Conservation (phyloP, 2,329 filamentous ascomycete species). For the Aureobasidium leucospermi region DNA sequence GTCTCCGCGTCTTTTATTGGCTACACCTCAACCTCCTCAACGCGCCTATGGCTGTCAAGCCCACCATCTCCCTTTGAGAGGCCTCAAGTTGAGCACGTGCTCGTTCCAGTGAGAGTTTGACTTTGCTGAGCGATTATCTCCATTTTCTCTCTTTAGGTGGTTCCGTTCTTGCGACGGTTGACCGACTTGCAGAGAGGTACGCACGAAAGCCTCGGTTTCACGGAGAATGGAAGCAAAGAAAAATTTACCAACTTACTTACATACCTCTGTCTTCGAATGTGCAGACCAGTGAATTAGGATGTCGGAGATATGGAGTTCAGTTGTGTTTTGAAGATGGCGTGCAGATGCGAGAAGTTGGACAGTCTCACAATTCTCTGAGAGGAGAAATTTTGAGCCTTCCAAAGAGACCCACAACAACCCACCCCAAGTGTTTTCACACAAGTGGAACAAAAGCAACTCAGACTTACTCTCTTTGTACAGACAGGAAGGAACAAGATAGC, state of each 20-base stretch:
- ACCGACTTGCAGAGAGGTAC: not conserved
- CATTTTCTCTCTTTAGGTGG: not conserved
- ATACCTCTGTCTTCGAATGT: too few relatives aligned
- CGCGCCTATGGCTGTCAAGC: not conserved
- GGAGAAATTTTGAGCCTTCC: too few relatives aligned
- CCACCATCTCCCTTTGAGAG: constrained; percentile 2
- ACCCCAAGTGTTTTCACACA: too few relatives aligned
- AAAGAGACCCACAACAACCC: too few relatives aligned
- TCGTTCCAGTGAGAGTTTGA: constrained; percentile 7
- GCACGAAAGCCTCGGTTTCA: not conserved
- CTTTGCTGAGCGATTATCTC: not conserved
- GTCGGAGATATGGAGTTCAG: too few relatives aligned
- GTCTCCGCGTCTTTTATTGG: constrained; percentile 5
- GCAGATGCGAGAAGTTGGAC: too few relatives aligned
- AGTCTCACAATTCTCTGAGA: too few relatives aligned
- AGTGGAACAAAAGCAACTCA: too few relatives aligned
- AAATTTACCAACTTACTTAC: not conserved
- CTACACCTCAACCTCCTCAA: not conserved
- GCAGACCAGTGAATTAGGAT: too few relatives aligned
- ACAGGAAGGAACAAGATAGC: not conserved
- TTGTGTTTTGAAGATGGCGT: too few relatives aligned
- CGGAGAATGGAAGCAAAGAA: not conserved
- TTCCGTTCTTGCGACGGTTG: not conserved
- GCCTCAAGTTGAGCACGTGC: not conserved
- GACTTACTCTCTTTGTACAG: too few relatives aligned